Base-by-base conservation (phyloP, 2,329 filamentous ascomycete species). In the Niveomyces coronatus region DNA sequence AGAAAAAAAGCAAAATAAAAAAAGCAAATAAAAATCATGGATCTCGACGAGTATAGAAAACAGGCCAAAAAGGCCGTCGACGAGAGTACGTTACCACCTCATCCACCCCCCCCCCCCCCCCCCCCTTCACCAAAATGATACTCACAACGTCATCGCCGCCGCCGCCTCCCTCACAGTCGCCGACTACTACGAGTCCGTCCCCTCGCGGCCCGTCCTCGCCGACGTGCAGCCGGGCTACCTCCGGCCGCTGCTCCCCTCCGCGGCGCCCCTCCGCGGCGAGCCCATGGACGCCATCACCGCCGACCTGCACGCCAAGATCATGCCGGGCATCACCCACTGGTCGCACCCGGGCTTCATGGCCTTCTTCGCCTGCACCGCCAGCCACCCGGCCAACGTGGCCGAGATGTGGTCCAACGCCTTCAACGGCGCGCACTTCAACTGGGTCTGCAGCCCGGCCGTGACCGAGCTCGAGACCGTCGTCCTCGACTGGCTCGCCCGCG, bases 261-360 rank as follows among this genome's bases (percentile, higher is more conserved):
- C 64, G 38, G 76, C 75, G 27, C 89, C 74, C 34, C 67, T 70
- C 47, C 67, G 74, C 42, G 82, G 71, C 51, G 86, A 82, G 67
- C 64, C 73, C 53, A 94, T 88, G 85, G 63, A 68, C 16, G 68
- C 75, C 37, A 95, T 96, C 53, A 83, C 86, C 50, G 70, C 76
- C 41, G 89, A 96, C 55, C 79, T 96, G 36, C 81, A 88, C 50
- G 64, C 71, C 31, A 85, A 91, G 56, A 94, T 96, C 54, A 76
- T 94, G 55, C 89, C 89, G 0, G 89, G 89, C 5, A 68, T 96
- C 39, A 95, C 89, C 0, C 89, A 95, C 62, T 96, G 89, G 87
- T 82, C 94, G 56, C 85, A 80, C 3, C 89, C 86, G 13, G 87
- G 89, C 54, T 96, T 94, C 70, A 85, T 95, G 76, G 89, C 89